Evolutionary conservation across 2,329 filamentous ascomycete species (phyloP), one percentile per base, ranked within the genome.

Genomic region (Arthrobotrys iridis): DNA sequence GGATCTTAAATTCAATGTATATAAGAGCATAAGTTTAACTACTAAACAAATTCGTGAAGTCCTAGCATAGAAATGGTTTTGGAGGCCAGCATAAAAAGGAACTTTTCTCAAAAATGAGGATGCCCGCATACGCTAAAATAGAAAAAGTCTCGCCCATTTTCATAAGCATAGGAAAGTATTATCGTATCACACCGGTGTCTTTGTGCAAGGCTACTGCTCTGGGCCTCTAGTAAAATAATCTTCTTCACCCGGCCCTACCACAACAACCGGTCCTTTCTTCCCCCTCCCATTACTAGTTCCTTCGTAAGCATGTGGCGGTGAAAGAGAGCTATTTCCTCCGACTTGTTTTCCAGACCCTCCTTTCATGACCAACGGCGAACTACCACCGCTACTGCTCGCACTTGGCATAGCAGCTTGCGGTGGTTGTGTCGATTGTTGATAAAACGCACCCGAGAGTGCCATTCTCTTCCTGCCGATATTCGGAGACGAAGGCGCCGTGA

Each of bases 381-480:
- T 75, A 18, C 45, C 28, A 20, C 55, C 46, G 15, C 37, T 30
- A 13, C 46, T 55, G 28, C 50, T 41, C 1, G 8, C 26, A 5
- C 50, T 67, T 18, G 15, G 33, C 10, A 40, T 24, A n/a, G 30
- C 20, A n/a, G 13, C 22, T 11, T 48, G 28, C 6, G 43, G 40
- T n/a, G 46, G 41, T 3, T 67, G 64, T 50, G 20, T 8, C 8
- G 13, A 1, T 4, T 50, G 28, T 28, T 59, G 57, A 15, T 62
- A 67, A n/a, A 10, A 30, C 18, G 62, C 63, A 10, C 18, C 43
- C 2, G 70, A 46, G 28, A 58, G 22, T 18, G 50, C 15, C 50
- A 55, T 37, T 8, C 71, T 26, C 40, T 75, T 75, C 63, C 63
- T 63, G 15, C 71, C 67, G 33, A 75, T 75, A 58, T 75, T 75